Evolutionary conservation across 495 filamentous ascomycete genomes (phyloP).

Genomic region (Xylaria venustula): DNA sequence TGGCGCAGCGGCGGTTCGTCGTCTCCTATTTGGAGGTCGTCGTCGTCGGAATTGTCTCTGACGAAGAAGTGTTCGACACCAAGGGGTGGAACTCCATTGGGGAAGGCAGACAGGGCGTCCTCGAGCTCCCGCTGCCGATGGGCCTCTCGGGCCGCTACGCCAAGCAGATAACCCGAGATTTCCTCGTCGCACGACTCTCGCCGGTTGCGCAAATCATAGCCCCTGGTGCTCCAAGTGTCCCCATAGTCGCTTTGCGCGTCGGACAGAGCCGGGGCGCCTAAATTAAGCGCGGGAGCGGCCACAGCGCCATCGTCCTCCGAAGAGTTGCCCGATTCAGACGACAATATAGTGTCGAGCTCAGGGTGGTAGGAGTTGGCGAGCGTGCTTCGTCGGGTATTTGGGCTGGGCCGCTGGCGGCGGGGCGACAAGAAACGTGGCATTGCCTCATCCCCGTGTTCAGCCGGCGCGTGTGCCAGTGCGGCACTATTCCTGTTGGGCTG

Average conservation of each 20-base stretch:
- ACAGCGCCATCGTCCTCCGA: constrained; percentile 28
- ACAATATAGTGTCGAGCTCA: constrained; percentile 37
- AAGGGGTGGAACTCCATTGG: constrained; percentile 45
- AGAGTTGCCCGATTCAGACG: constrained; percentile 34
- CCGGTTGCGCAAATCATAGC: constrained; percentile 32
- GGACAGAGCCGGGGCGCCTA: constrained; percentile 31
- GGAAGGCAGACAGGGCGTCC: constrained; percentile 48
- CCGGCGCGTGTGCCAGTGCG: constrained; percentile 18
- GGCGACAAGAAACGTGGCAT: constrained; percentile 20
- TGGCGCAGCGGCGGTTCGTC: constrained; percentile 33
- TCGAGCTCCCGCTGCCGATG: constrained; percentile 61
- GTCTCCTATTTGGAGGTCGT: constrained; percentile 34
- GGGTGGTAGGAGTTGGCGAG: constrained; percentile 39
- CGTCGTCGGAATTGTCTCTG: constrained; percentile 50
- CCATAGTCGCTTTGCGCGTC: constrained; percentile 17
- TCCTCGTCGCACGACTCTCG: constrained; percentile 66
- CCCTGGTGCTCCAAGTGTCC: constrained; percentile 42
- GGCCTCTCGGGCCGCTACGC: constrained; percentile 71
- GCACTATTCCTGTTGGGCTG: constrained; percentile 17
- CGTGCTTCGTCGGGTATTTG: constrained; percentile 38
- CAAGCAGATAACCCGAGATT: constrained; percentile 71
- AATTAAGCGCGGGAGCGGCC: constrained; percentile 21
- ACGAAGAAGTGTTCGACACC: constrained; percentile 57
- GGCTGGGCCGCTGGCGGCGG: constrained; percentile 35
- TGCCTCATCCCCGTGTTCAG: constrained; percentile 16